Evolutionary conservation across 2,329 filamentous ascomycete species (phyloP).

Genomic region (Penicillium sp.): DNA sequence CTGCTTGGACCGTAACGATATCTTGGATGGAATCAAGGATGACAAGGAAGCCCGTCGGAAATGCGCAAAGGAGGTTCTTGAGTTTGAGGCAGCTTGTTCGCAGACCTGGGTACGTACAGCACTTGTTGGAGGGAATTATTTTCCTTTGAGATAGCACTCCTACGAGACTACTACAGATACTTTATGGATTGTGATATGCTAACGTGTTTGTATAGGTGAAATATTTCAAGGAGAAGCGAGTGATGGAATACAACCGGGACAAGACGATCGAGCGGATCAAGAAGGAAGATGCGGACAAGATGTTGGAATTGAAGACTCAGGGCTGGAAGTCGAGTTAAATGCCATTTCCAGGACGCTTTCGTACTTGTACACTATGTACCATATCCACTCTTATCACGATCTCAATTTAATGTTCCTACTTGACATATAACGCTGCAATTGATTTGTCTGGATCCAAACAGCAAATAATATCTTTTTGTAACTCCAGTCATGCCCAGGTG

Average conservation of each 20-base stretch:
- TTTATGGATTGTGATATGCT: background rate
- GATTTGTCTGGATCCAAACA: background rate
- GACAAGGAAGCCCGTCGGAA: constrained; percentile 57
- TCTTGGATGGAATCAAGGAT: constrained; percentile 70
- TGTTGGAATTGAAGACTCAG: constrained; percentile 48
- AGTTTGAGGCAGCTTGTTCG: constrained; percentile 83
- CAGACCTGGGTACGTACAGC: constrained; percentile 74
- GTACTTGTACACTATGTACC: constrained; percentile 30
- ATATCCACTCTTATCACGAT: constrained; percentile 25
- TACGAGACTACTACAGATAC: background rate
- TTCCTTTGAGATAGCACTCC: background rate
- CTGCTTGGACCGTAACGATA: constrained; percentile 78
- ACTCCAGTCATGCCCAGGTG: background rate
- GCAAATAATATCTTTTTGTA: background rate
- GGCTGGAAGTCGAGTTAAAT: constrained; percentile 36
- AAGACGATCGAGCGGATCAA: constrained; percentile 73
- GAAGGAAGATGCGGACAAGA: constrained; percentile 67
- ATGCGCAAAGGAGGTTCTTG: constrained; percentile 60
- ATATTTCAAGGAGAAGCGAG: constrained; percentile 96
- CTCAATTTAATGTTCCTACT: background rate
- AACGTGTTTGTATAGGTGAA: constrained; percentile 64
- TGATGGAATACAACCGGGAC: constrained; percentile 87
- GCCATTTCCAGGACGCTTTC: background rate
- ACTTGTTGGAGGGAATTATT: background rate
- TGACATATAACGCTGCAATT: background rate